Evolutionary conservation across 75 land plant genomes (phyloP).

Genomic region (Cupressus sempervirens): DNA sequence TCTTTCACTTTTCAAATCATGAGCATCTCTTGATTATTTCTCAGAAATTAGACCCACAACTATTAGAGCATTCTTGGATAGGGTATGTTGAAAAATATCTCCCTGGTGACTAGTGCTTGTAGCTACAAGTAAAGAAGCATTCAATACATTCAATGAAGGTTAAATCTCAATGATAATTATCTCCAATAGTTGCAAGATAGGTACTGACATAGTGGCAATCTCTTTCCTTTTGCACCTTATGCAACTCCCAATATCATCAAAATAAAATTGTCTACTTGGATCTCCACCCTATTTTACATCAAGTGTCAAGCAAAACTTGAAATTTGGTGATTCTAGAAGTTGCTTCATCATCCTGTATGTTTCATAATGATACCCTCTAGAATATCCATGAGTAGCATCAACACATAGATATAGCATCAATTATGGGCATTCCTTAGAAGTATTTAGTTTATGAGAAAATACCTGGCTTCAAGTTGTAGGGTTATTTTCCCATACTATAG

Average conservation of each 20-base stretch:
- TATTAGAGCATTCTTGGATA: slow-evolving; percentile 17
- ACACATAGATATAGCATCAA: slow-evolving; percentile 89
- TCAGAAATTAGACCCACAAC: slow-evolving; percentile 7
- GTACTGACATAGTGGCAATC: slow-evolving; percentile 33
- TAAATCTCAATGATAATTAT: slow-evolving; percentile 43
- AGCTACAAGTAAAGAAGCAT: slow-evolving; percentile 15
- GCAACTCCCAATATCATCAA: slow-evolving; percentile 47
- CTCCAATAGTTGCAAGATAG: slow-evolving; percentile 55
- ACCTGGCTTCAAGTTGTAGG: slow-evolving; percentile 49
- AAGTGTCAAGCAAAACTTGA: slow-evolving; percentile 33
- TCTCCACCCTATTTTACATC: slow-evolving; percentile 40
- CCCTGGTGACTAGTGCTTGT: slow-evolving; percentile 19
- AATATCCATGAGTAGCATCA: slow-evolving; percentile 81
- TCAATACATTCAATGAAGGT: slow-evolving; percentile 52
- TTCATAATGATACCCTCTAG: slow-evolving; percentile 89
- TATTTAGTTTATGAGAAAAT: slow-evolving; percentile 56
- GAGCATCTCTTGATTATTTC: not conserved
- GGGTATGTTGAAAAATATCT: slow-evolving; percentile 5
- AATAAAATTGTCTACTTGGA: slow-evolving; percentile 41
- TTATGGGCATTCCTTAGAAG: slow-evolving; percentile 61
- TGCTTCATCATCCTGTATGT: slow-evolving; percentile 82
- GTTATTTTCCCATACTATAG: slow-evolving; percentile 59
- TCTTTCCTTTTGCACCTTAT: slow-evolving; percentile 46
- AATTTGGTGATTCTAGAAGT: slow-evolving; percentile 48
- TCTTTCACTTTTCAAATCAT: slow-evolving; percentile 30